Evolutionary conservation across 495 filamentous ascomycete genomes (phyloP).

Genomic region (Hypoxylon cercidicola): DNA sequence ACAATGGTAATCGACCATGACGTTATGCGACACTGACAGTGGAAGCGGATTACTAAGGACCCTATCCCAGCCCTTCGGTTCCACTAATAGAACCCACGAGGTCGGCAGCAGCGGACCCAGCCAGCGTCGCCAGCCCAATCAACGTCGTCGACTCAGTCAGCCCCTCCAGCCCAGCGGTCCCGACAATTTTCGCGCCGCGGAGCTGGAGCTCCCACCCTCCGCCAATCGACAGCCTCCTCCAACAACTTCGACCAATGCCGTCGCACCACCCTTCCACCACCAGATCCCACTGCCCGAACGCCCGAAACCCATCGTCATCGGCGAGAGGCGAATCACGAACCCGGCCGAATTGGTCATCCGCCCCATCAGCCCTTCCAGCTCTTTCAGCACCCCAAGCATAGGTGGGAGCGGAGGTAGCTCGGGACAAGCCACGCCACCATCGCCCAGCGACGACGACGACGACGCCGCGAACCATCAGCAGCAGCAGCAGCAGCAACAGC

Average conservation of each 20-base stretch:
- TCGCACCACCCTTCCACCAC: neutral
- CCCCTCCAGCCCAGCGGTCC: slow-evolving; percentile 27
- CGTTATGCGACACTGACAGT: slow-evolving; percentile 15
- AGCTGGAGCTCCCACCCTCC: slow-evolving; percentile 37
- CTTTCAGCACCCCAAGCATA: slow-evolving; percentile 9
- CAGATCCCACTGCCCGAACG: slow-evolving; percentile 11
- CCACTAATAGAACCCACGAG: slow-evolving; percentile 32
- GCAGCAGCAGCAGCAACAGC: too few relatives aligned
- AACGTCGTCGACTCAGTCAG: too few relatives aligned
- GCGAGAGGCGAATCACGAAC: neutral
- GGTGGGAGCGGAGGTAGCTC: neutral
- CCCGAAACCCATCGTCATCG: slow-evolving; percentile 1
- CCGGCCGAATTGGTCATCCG: slow-evolving; percentile 2
- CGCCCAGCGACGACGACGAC: too few relatives aligned
- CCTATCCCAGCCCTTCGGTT: slow-evolving; percentile 25
- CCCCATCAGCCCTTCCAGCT: slow-evolving; percentile 14
- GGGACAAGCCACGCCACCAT: neutral
- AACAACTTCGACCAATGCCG: slow-evolving; percentile 3
- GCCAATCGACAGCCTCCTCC: slow-evolving; percentile 11
- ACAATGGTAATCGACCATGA: slow-evolving; percentile 35
- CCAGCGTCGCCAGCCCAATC: neutral
- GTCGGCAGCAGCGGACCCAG: slow-evolving; percentile 32
- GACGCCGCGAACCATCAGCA: too few relatives aligned
- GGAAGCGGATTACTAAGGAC: slow-evolving; percentile 50
- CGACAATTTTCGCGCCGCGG: slow-evolving; percentile 35